Evolutionary conservation across 1,139 yeast species (phyloP), one percentile per base, ranked within the genome.

Genomic region (Pichia sp.): DNA sequence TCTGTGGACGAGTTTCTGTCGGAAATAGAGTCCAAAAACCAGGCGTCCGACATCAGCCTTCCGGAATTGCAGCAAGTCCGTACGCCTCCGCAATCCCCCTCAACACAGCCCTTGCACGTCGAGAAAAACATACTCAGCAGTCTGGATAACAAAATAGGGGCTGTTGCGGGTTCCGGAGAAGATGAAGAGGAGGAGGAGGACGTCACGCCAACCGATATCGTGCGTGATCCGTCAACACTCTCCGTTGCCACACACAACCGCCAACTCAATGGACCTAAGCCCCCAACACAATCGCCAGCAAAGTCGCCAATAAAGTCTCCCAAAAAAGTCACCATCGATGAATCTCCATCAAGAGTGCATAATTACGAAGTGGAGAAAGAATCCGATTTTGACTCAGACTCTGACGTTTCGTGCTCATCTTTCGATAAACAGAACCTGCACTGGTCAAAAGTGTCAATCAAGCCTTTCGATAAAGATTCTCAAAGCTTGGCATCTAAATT

Each of bases 281-380:
- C 48, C n/a, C 47, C 52, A 36, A 50, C 53, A 4, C 43, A 49
- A 6, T 62, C 67, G 4, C 67, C 67, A 5, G 43, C 52, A 4
- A 63, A 71, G 71, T 45, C 52, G 6, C 48, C 42, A 5, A 11
- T 23, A 26, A 46, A 71, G 71, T 44, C 52, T 16, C 49, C 45
- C 6, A 48, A 55, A 41, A 51, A 51, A 8, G 56, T 50, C 7
- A 61, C 64, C 3, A 67, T 67, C 4, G 51, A 55, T 10, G 61
- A 57, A 26, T 70, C 73, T 5, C 67, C 74, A 11, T 70, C 69
- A 49, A 67, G 70, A 6, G 74, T 72, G 8, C 65, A 67, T 23
- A 71, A 72, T 23, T 71, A 70, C 40, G 66, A 67, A 6, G 66
- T 62, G 16, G 62, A 57, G 38, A 59, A 59, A 16, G 44, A 49